A percentile compares a stretch with the other conserved stretches of the same genome.
These are phyloP conservation scores for Haplosporangium sp. DNA, from an alignment of 371 early-diverging fungal genomes.

Conservation along the genomic window DNA sequence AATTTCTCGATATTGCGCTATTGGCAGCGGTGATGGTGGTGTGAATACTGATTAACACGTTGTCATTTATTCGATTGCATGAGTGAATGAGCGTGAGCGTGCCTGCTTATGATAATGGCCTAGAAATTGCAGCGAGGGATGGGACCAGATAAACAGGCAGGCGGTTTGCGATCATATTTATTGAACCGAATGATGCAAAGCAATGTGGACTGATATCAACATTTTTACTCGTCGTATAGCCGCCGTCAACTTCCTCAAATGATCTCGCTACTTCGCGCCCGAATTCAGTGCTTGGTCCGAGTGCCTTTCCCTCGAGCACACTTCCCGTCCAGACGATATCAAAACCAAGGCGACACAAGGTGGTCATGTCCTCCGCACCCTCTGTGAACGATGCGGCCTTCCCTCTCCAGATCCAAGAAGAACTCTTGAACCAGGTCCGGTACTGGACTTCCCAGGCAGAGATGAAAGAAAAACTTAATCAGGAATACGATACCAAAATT, in stretches of 20 bases:
- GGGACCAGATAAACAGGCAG: too few relatives aligned
- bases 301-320: constrained; percentile 35
- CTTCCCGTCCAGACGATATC: constrained; percentile 39
- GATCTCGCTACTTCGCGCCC: constrained; percentile 28
- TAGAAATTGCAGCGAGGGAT: too few relatives aligned
- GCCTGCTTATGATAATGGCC: too few relatives aligned
- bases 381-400: constrained; percentile 35
- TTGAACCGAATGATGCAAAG: too few relatives aligned
- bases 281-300: constrained; percentile 26
- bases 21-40: too few relatives aligned
- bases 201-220: too few relatives aligned
- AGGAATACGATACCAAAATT: constrained; percentile 71
- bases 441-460: constrained; percentile 55
- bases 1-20: too few relatives aligned
- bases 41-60: too few relatives aligned
- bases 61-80: too few relatives aligned
- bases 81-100: too few relatives aligned
- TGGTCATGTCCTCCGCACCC: constrained; percentile 22
- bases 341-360: constrained; percentile 53
- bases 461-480: constrained; percentile 70
- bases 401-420: constrained; percentile 52
- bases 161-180: too few relatives aligned
- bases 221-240: constrained; percentile 4
- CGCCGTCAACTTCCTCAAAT: constrained; percentile 11
- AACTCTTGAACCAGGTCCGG: constrained; percentile 49